Conservation (phyloP, 192 early-diverging fungal species). For the Pilobolus umbonatus region DNA sequence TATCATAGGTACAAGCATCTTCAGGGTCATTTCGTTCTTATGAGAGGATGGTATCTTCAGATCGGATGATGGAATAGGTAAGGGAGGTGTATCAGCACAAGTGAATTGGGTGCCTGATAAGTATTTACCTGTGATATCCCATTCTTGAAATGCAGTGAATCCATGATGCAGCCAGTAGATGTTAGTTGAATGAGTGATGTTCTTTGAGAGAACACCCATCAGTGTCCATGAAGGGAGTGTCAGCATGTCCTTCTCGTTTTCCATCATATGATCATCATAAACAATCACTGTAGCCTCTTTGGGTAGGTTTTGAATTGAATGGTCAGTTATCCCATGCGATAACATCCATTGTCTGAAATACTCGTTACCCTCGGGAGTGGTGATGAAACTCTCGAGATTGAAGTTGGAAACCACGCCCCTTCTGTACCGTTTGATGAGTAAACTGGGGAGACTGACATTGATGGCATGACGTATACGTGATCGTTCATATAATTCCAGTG, state of each 20-base stretch:
- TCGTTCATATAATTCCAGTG: constrained; percentile 18
- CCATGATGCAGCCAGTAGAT: constrained; percentile 42
- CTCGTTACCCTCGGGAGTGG: constrained; percentile 46
- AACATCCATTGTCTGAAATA: constrained; percentile 22
- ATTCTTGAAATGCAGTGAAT: constrained; percentile 36
- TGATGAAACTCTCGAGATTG: constrained; percentile 50
- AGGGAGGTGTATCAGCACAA: not conserved
- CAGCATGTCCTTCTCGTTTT: not conserved
- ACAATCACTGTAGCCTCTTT: not conserved
- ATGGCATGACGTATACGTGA: constrained; percentile 37
- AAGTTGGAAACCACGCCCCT: constrained; percentile 48
- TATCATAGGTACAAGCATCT: constrained; percentile 3
- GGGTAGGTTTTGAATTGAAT: not conserved
- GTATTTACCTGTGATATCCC: constrained; percentile 7
- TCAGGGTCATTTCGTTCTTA: not conserved
- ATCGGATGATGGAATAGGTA: constrained; percentile 2
- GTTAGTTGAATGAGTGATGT: not conserved
- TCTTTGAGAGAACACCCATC: constrained; percentile 5
- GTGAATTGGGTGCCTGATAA: not conserved
- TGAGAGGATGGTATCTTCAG: not conserved
- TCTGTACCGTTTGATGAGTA: constrained; percentile 51
- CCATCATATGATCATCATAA: constrained; percentile 15
- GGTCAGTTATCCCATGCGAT: not conserved
- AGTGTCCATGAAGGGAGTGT: constrained; percentile 1
- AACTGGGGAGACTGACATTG: constrained; percentile 53